phyloP scores from a whole-genome alignment of 345 rosid species.

The Ricinus communis region DNA sequence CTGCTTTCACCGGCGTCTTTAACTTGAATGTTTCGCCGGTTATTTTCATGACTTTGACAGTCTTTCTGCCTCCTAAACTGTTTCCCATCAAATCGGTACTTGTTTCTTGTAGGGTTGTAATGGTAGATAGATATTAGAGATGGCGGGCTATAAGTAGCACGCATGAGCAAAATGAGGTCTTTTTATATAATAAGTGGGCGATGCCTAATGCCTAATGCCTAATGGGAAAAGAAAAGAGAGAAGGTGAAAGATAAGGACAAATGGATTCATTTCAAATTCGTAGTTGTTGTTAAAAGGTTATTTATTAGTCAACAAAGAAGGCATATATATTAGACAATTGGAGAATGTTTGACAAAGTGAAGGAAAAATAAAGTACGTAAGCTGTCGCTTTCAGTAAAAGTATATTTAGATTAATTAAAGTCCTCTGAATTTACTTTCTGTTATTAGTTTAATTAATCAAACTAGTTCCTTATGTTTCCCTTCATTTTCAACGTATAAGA shows the following conservation, averaged over 20 bases:
- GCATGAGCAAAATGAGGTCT: too few relatives aligned
- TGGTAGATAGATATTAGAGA: too few relatives aligned
- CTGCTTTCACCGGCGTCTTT: conserved; percentile 82
- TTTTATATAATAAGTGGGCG: too few relatives aligned
- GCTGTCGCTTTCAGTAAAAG: conserved; percentile 27
- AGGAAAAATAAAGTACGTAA: conserved; percentile 5
- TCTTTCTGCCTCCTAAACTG: conserved; percentile 57
- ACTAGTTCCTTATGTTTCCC: too few relatives aligned
- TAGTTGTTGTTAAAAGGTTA: neutral
- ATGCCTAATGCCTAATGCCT: too few relatives aligned
- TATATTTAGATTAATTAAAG: neutral
- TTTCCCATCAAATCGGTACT: conserved; percentile 53
- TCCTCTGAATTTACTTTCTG: too few relatives aligned
- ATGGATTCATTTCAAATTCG: neutral
- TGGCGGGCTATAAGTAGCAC: too few relatives aligned
- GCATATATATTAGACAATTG: conserved; percentile 26
- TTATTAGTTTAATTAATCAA: neutral
- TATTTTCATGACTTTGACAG: conserved; percentile 77
- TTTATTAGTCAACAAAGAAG: conserved; percentile 43
- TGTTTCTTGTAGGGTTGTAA: too few relatives aligned
- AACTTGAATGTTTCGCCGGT: conserved; percentile 78
- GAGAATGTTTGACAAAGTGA: conserved; percentile 33
- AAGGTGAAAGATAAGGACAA: conserved; percentile 14
- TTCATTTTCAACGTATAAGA: too few relatives aligned
- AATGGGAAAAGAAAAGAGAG: neutral